Conservation (phyloP, 768 basidiomycete genomes). For the Tylopilus plumbeoviolaceoides region DNA sequence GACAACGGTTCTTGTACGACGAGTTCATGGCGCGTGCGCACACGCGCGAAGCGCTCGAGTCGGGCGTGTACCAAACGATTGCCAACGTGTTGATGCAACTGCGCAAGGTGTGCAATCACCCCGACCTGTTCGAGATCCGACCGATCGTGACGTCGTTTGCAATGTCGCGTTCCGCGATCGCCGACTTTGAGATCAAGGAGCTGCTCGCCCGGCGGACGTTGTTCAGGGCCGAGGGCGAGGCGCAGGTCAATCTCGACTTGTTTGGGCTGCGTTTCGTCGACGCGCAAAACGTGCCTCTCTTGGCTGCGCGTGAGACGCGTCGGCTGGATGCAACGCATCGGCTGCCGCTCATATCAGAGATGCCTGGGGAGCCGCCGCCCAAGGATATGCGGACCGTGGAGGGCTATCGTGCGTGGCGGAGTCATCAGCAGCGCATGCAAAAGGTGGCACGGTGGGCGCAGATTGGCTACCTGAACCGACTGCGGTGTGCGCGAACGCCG, state of each 20-base stretch:
- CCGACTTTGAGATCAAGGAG: constrained; percentile 83
- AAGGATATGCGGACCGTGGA: constrained; percentile 70
- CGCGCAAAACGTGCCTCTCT: constrained; percentile 47
- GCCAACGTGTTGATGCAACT: constrained; percentile 98
- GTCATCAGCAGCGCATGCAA: constrained; percentile 45
- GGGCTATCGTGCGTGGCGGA: constrained; percentile 59
- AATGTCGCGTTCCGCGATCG: constrained; percentile 70
- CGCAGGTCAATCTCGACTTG: constrained; percentile 55
- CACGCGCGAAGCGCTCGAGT: constrained; percentile 75
- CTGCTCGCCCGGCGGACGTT: constrained; percentile 77
- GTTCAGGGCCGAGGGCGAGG: constrained; percentile 48
- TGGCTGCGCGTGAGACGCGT: constrained; percentile 51
- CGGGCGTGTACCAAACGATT: constrained; percentile 84
- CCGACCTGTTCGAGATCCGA: constrained; percentile 86
- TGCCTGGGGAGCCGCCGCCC: constrained; percentile 62
- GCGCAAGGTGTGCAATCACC: constrained; percentile 94
- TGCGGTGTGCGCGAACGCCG: constrained; percentile 55
- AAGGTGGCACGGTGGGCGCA: constrained; percentile 63
- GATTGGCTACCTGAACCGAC: constrained; percentile 66
- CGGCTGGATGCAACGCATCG: constrained; percentile 56
- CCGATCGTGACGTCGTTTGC: constrained; percentile 77
- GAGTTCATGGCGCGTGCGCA: constrained; percentile 91
- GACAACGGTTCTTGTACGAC: constrained; percentile 93
- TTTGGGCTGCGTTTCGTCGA: constrained; percentile 63
- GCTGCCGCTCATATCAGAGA: constrained; percentile 50